Evolutionary conservation across 2,329 filamentous ascomycete species (phyloP).

Genomic region (Emericellopsis cladophorae): DNA sequence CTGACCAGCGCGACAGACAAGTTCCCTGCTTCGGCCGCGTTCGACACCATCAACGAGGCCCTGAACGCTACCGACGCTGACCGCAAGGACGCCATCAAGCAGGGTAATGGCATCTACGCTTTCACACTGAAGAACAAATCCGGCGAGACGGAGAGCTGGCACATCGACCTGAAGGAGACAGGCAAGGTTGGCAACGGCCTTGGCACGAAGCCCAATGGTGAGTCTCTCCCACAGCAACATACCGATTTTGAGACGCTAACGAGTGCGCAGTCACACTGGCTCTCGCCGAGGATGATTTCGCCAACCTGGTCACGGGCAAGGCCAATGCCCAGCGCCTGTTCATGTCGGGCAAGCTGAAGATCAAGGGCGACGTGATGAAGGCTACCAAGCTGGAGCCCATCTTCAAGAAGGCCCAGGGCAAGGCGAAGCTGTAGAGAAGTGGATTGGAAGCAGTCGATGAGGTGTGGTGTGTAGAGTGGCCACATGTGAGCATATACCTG

Average conservation of each 20-base stretch:
- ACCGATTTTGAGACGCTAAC: neutral
- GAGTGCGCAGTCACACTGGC: constrained; percentile 58
- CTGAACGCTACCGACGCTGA: constrained; percentile 58
- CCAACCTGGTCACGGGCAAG: constrained; percentile 69
- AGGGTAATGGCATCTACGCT: constrained; percentile 75
- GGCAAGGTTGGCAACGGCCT: constrained; percentile 70
- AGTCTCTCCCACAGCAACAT: constrained; percentile 1
- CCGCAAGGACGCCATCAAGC: constrained; percentile 79
- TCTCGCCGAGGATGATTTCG: constrained; percentile 79
- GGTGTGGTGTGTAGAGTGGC: too few species aligned
- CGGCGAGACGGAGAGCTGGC: constrained; percentile 75
- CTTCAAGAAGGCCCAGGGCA: constrained; percentile 73
- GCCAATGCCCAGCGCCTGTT: constrained; percentile 91
- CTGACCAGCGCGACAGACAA: constrained; percentile 37
- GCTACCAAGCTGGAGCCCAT: constrained; percentile 93
- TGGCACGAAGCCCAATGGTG: constrained; percentile 74
- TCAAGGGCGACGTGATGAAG: constrained; percentile 98
- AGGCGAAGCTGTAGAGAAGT: constrained; percentile 62
- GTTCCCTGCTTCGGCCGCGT: constrained; percentile 83
- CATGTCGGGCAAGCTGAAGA: constrained; percentile 97
- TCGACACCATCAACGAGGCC: constrained; percentile 71
- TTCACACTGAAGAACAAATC: constrained; percentile 85
- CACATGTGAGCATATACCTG: too few species aligned
- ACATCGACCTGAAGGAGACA: constrained; percentile 88
- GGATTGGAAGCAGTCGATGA: too few species aligned